Evolutionary conservation across 108 stramenopile genomes (phyloP), one percentile per base, ranked within the genome.

Genomic region (Stephanodiscus minutulus): DNA sequence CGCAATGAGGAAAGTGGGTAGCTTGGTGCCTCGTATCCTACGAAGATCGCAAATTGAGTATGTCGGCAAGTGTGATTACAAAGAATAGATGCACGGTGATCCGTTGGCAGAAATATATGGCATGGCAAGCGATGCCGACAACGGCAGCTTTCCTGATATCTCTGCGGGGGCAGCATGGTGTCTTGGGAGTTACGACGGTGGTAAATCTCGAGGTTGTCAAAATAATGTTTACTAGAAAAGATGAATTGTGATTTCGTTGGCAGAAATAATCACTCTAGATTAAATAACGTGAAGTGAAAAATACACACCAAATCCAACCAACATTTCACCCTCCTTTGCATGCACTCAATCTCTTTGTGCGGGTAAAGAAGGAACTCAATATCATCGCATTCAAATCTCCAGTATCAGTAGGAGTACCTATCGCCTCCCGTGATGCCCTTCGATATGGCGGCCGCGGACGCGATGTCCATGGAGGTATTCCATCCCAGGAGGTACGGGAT

Each of bases 401-500:
- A 12, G 13, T 13, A 13, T 11, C 43, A 44, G 43, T 44, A 44
- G 43, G 43, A 67, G 25, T 73, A 56, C 56, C 13, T 35, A 11
- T 49, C 50, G 15, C 55, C 61, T 35, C 70, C 71, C 24, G 4
- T 47, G 13, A 70, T 11, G 64, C 63, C 68, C 24, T 43, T 70
- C 15, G 57, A 60, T 24, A 79, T 73, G 15, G 65, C 74, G 56
- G 64, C 57, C 29, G 61, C 53, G 22, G 69, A 46, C 1, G 79
- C 85, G 60, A 85, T 63, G 43, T 89, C 80, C 79, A 86, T 81
- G 57, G 81, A 72, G 28, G 72, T 64, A 39, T 70, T 70, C 88
- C 88, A 90, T 41, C 86, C 86, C 11, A 77, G 36, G 17, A 90
- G 29, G 24, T 72, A 68, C 15, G 86, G 86, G 62, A 87, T 86